A percentile compares a stretch with the other conserved stretches of the same genome.
Evolutionary conservation across 257 asterid species (phyloP).

Genomic region (Prunella vulgaris): DNA sequence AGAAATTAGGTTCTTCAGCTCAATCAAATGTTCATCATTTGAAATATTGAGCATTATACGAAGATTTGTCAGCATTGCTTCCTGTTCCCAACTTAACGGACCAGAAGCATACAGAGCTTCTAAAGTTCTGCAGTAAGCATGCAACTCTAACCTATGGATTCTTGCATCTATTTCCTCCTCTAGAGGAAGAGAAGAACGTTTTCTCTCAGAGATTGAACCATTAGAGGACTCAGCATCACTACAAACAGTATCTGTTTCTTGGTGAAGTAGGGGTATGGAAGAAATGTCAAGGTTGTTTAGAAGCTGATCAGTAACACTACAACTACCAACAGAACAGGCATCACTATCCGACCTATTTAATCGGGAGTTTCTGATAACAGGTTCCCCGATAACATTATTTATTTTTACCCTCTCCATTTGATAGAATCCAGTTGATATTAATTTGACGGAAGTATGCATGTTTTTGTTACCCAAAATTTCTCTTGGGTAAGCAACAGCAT

Average conservation of each 20-base stretch:
- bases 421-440: constrained; percentile 41
- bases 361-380: constrained; percentile 31
- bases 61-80: constrained; percentile 75
- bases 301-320: constrained; percentile 50
- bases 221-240: constrained; percentile 67
- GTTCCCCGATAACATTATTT: constrained; percentile 26
- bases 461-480: constrained; percentile 43
- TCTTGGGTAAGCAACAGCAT: constrained; percentile 61
- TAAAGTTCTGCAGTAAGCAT: constrained; percentile 74
- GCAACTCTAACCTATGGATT: constrained; percentile 72
- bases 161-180: constrained; percentile 51
- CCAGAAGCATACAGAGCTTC: constrained; percentile 78
- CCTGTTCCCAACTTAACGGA: constrained; percentile 94
- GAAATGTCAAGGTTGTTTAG: constrained; percentile 32
- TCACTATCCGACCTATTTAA: constrained; percentile 45
- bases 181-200: constrained; percentile 35
- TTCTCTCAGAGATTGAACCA: constrained; percentile 41
- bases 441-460: constrained; percentile 45
- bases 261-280: constrained; percentile 27
- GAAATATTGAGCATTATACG: constrained; percentile 79
- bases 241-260: constrained; percentile 36
- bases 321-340: constrained; percentile 82
- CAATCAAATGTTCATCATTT: constrained; percentile 88
- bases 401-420: constrained; percentile 35
- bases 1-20: constrained; percentile 68